Percentiles rank a stretch among this genome's conserved stretches.
phyloP scores from a whole-genome alignment of 257 asterid species.

The Henckelia pumila region DNA sequence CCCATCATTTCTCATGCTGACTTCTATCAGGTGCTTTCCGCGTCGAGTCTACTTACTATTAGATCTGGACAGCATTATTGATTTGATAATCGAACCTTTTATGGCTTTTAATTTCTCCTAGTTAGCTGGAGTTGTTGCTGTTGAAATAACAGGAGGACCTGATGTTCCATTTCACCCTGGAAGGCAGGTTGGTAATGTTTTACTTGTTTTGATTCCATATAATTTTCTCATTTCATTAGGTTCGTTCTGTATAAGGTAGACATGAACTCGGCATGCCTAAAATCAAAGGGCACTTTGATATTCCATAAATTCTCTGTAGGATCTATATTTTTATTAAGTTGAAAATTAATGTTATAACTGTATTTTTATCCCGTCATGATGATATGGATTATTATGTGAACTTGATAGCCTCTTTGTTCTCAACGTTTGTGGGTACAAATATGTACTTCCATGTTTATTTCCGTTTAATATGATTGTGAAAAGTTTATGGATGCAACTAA shows the following conservation, averaged over 20 bases:
- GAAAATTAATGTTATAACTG: background rate
- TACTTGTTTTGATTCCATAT: background rate
- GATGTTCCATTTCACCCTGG: conserved; percentile 89
- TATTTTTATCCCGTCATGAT: background rate
- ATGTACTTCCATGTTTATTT: background rate
- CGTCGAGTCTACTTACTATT: background rate
- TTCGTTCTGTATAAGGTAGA: no score
- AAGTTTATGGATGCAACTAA: conserved; percentile 1
- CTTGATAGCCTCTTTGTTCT: background rate
- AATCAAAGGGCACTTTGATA: background rate
- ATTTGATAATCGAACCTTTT: background rate
- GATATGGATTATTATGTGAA: background rate
- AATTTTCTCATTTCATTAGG: no score
- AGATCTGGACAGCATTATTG: background rate
- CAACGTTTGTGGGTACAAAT: background rate
- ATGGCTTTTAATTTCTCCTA: conserved; percentile 23
- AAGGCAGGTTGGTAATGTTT: conserved; percentile 50
- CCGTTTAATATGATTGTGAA: no score
- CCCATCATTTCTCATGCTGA: conserved; percentile 67
- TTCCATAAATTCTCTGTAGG: background rate
- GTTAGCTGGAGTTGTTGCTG: conserved; percentile 95
- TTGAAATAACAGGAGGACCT: conserved; percentile 94
- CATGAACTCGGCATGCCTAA: background rate
- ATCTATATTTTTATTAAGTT: background rate
- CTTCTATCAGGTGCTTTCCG: conserved; percentile 52